Evolutionary conservation across 371 early-diverging fungal species (phyloP).

Genomic region (Coemansia sp.): DNA sequence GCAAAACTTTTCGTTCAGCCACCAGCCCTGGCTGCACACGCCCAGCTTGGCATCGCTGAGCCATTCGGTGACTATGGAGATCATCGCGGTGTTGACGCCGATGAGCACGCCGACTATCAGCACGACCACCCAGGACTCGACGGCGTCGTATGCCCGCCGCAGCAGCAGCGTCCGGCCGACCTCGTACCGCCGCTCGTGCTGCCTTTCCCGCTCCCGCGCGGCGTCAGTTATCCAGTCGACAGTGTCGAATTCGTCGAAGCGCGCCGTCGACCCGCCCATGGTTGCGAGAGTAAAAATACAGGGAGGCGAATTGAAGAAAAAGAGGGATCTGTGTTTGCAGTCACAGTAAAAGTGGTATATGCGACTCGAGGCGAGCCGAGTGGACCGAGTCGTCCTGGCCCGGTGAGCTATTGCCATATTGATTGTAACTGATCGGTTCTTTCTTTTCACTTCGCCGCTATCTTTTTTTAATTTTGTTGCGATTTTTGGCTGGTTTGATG

Average conservation of each 20-base stretch:
- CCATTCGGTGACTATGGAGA: slow-evolving; percentile 85
- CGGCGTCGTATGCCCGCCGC: slow-evolving; percentile 66
- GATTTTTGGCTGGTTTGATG: background rate
- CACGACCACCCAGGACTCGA: slow-evolving; percentile 87
- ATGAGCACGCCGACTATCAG: slow-evolving; percentile 79
- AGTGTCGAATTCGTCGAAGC: slow-evolving; percentile 85
- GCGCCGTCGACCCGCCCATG: slow-evolving; percentile 44
- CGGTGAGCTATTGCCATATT: no score
- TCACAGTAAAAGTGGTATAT: background rate
- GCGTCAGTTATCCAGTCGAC: slow-evolving; percentile 92
- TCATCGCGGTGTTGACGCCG: slow-evolving; percentile 78
- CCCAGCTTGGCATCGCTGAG: slow-evolving; percentile 84
- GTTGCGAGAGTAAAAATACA: no score
- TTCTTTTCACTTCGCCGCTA: no score
- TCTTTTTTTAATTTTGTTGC: background rate
- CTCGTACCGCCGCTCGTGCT: slow-evolving; percentile 15
- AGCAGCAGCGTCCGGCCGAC: slow-evolving; percentile 20
- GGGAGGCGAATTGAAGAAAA: no score
- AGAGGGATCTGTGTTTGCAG: background rate
- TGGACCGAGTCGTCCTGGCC: no score
- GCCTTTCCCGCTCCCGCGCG: slow-evolving; percentile 74
- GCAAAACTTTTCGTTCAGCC: slow-evolving; percentile 93
- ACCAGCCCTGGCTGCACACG: slow-evolving; percentile 85
- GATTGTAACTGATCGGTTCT: no score
- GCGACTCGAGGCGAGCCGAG: no score